Percentiles rank a stretch among this genome's conserved stretches.
phyloP scores from a whole-genome alignment of 176 grass and related monocot genomes.

The barley (Hordeum vulgare) region DNA sequence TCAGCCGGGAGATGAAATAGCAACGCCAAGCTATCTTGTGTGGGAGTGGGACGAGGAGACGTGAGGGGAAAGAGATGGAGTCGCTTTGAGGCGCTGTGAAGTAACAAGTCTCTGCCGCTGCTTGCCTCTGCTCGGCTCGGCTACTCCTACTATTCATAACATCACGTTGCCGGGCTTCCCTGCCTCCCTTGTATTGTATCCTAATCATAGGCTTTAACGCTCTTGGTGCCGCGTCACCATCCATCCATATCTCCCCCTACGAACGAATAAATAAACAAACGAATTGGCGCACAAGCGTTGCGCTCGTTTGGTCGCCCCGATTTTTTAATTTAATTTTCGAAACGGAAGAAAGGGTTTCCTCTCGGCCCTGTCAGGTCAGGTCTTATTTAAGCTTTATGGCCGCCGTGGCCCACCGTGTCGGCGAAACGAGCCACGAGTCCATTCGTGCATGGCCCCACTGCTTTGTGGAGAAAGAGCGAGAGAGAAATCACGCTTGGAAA shows the following conservation, averaged over 20 bases:
- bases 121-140: not conserved
- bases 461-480: not conserved
- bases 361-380: not conserved
- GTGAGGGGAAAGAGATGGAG: not conserved
- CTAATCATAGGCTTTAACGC: constrained; percentile 52
- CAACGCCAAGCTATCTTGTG: constrained; percentile 11
- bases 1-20: constrained; percentile 2
- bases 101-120: constrained; percentile 18
- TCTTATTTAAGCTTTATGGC: constrained; percentile 20
- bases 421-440: not conserved
- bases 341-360: no score
- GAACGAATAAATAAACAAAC: constrained; percentile 30
- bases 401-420: constrained; percentile 1
- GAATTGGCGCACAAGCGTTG: not conserved
- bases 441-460: not conserved
- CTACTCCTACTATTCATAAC: constrained; percentile 42
- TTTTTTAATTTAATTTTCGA: not conserved
- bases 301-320: not conserved
- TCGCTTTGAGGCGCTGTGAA: constrained; percentile 57
- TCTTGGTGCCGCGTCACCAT: constrained; percentile 68
- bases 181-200: not conserved
- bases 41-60: not conserved
- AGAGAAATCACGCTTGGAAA: not conserved
- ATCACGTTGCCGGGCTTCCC: constrained; percentile 26
- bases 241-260: constrained; percentile 40